Evolutionary conservation across 768 basidiomycete genomes (phyloP).

Genomic region (Lyophyllum shimeji): DNA sequence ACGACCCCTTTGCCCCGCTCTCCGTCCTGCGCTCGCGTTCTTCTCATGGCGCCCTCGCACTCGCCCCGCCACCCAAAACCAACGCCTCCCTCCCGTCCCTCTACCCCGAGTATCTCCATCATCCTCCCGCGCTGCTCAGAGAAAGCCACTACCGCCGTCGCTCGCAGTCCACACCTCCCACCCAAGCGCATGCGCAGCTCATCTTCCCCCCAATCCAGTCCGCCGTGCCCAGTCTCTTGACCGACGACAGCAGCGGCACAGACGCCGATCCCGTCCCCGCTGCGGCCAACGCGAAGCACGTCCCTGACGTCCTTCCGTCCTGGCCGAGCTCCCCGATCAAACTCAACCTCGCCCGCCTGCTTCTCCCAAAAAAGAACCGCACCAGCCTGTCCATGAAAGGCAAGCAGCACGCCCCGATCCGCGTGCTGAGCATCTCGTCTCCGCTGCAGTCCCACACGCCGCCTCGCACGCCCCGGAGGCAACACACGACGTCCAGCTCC

Average conservation of each 20-base stretch:
- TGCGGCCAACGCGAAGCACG: background rate
- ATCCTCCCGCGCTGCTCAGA: background rate
- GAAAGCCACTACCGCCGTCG: conserved; percentile 18
- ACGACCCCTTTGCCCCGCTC: conserved; percentile 70
- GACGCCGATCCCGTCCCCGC: conserved; percentile 8
- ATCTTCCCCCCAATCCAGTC: conserved; percentile 3
- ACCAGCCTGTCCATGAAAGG: background rate
- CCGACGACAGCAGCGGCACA: conserved; percentile 17
- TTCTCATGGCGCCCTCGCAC: conserved; percentile 39
- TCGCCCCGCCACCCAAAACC: no score
- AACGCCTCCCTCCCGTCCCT: no score
- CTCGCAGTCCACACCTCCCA: conserved; percentile 19
- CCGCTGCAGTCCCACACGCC: background rate
- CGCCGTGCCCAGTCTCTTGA: background rate
- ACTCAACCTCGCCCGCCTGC: conserved; percentile 4
- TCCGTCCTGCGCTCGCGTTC: conserved; percentile 61
- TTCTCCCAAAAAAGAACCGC: conserved; percentile 1
- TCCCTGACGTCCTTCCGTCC: background rate
- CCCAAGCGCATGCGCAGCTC: background rate
- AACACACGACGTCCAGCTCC: conserved; percentile 4
- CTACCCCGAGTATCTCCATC: conserved; percentile 7
- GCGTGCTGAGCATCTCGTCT: background rate
- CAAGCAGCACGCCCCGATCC: background rate
- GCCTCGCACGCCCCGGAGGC: background rate
- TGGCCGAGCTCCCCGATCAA: conserved; percentile 3